Base-by-base conservation (phyloP, 1,139 yeast species). In the Lodderomyces pseudojiufengensis region DNA sequence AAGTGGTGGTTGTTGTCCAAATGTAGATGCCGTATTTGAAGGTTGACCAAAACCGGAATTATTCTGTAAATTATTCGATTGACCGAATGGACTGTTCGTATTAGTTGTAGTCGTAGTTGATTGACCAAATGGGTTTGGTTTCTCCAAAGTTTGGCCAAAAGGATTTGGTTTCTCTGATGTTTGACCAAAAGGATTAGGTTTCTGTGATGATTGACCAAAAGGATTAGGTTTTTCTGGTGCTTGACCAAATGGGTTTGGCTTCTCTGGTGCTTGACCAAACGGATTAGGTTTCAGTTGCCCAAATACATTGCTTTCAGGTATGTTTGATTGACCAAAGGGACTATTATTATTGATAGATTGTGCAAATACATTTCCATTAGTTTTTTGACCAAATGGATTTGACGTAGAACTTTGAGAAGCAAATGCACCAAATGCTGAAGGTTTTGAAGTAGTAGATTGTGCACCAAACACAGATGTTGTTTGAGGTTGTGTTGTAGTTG, bases 1-100 rank as follows among this genome's bases (percentile, higher is more conserved):
- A n/a, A 22, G 11, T 8, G 20, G 33, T 7, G 29, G 28, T 8
- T 27, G 34, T 12, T 23, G 20, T 9, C 46, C 45, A 32, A 44
- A 45, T 7, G 47, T 40, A 29, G 44, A 29, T 27, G 36, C 11
- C 31, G 28, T 24, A 9, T 42, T 32, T 20, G 34, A 31, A 2
- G 43, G 26, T 3, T 42, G 24, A 3, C 49, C 53, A 39, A 51
- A 47, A 22, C 49, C n/a, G n/a, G n/a, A 43, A 27, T 47, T 39
- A 10, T 43, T 31, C 21, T 37, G 34, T 25, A n/a, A n/a, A n/a
- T 27, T 21, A 29, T 29, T 12, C 24, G 41, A 11, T 8, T 13
- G 26, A 5, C 50, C 54, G 37, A 50, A 49, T 2, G 47, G 38
- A 15, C 44, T 37, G 5, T 41, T 27, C 14, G 36, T 38, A 27